These are phyloP conservation scores for Circinella umbellata DNA, from an alignment of 371 early-diverging fungal genomes.

Conservation along the genomic window DNA sequence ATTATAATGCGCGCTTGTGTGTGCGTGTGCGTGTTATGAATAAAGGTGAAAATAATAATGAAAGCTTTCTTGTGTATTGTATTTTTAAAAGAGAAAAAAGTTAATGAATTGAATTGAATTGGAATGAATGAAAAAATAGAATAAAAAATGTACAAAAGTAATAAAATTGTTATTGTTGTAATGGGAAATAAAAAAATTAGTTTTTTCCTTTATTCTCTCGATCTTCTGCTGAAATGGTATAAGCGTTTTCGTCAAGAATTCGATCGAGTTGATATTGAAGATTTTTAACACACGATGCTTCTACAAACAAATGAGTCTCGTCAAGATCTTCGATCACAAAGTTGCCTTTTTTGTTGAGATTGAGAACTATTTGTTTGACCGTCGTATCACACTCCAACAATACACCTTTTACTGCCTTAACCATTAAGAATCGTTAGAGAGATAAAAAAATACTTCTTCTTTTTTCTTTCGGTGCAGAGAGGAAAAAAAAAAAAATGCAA, in stretches of 20 bases:
- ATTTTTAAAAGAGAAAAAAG: background rate
- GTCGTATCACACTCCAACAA: conserved; percentile 75
- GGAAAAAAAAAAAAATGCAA: conserved; percentile 1
- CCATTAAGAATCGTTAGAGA: conserved; percentile 33
- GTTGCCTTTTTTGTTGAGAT: conserved; percentile 71
- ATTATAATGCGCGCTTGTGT: background rate
- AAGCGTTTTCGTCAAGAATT: conserved; percentile 80
- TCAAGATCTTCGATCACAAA: conserved; percentile 90
- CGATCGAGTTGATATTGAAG: conserved; percentile 74
- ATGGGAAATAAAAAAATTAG: background rate
- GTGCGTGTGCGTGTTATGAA: background rate
- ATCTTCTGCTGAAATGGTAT: conserved; percentile 59
- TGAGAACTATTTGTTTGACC: conserved; percentile 81
- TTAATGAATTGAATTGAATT: no score
- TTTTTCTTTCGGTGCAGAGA: background rate
- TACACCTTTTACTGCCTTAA: conserved; percentile 56
- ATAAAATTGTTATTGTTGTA: no score
- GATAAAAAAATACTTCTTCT: background rate
- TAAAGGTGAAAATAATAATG: no score
- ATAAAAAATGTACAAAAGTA: no score
- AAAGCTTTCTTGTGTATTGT: background rate
- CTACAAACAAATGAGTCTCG: conserved; percentile 85
- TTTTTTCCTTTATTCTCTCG: conserved; percentile 33
- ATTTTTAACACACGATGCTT: conserved; percentile 65
- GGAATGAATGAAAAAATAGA: no score